Conservation (phyloP, 306 rosid genomes). For the Luffa aegyptiaca region DNA sequence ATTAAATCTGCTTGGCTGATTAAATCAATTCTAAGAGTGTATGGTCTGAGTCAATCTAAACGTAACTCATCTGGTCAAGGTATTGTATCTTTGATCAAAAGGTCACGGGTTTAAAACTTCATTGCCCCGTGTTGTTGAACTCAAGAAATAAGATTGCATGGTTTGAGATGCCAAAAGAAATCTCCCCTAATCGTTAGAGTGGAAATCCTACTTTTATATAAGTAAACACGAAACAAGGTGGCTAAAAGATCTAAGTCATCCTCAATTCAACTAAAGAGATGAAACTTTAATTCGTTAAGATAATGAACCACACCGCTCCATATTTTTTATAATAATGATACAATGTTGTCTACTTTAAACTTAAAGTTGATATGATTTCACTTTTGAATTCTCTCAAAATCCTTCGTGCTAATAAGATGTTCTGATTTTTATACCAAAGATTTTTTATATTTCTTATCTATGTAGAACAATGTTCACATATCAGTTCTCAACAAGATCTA, state of each 20-base stretch:
- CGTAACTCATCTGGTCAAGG: neutral
- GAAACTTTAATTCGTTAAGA: neutral
- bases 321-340: too few relatives aligned
- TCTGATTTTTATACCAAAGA: neutral
- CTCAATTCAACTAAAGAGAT: neutral
- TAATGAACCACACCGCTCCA: too few relatives aligned
- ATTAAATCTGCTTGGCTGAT: neutral
- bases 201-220: neutral
- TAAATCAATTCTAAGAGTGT: neutral
- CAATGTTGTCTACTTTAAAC: too few relatives aligned
- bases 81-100: neutral
- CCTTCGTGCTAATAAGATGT: neutral
- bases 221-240: neutral
- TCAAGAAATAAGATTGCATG: too few relatives aligned
- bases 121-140: neutral
- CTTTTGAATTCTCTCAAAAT: neutral
- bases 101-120: neutral
- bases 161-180: neutral
- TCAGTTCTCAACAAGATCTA: neutral
- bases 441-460: neutral
- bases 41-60: neutral
- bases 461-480: neutral
- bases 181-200: neutral
- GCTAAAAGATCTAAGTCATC: neutral
- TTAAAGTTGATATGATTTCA: too few relatives aligned